Evolutionary conservation across 768 basidiomycete species (phyloP).

Genomic region (Lentinula sp.): DNA sequence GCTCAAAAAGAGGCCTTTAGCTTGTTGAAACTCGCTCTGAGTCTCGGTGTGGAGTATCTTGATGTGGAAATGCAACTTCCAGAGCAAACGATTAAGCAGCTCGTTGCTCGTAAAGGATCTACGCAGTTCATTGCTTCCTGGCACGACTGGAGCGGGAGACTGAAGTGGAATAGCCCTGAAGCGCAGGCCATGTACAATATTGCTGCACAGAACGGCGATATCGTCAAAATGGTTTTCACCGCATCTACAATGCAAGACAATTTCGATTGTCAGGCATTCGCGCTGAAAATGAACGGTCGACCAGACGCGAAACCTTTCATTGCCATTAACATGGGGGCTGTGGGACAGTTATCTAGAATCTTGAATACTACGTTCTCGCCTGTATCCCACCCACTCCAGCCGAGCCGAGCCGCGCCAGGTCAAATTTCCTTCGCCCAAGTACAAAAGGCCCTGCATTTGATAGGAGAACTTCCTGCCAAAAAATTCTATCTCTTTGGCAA

Average conservation of each 20-base stretch:
- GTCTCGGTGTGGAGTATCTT: conserved; percentile 85
- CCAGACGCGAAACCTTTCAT: conserved; percentile 74
- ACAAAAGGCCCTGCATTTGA: conserved; percentile 70
- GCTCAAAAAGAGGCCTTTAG: conserved; percentile 66
- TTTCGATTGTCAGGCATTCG: conserved; percentile 71
- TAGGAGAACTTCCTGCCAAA: conserved; percentile 71
- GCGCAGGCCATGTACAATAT: conserved; percentile 66
- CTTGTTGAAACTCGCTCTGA: conserved; percentile 72
- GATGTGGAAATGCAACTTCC: conserved; percentile 86
- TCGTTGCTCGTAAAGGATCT: conserved; percentile 57
- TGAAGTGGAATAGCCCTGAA: conserved; percentile 71
- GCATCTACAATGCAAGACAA: conserved; percentile 75
- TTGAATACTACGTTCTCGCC: conserved; percentile 85
- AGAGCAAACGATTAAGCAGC: conserved; percentile 49
- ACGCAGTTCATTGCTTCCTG: conserved; percentile 88
- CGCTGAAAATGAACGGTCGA: conserved; percentile 33
- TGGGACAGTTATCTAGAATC: conserved; percentile 87
- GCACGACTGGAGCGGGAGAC: conserved; percentile 87
- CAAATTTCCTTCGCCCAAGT: conserved; percentile 88
- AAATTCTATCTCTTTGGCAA: conserved; percentile 85
- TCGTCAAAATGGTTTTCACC: conserved; percentile 90
- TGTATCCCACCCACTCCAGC: conserved; percentile 85
- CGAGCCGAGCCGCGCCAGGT: conserved; percentile 84
- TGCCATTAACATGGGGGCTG: conserved; percentile 89
- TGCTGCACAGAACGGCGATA: conserved; percentile 70